These are phyloP conservation scores for Melaleuca quinquenervia DNA, from an alignment of 345 rosid genomes.

Conservation along the genomic window DNA sequence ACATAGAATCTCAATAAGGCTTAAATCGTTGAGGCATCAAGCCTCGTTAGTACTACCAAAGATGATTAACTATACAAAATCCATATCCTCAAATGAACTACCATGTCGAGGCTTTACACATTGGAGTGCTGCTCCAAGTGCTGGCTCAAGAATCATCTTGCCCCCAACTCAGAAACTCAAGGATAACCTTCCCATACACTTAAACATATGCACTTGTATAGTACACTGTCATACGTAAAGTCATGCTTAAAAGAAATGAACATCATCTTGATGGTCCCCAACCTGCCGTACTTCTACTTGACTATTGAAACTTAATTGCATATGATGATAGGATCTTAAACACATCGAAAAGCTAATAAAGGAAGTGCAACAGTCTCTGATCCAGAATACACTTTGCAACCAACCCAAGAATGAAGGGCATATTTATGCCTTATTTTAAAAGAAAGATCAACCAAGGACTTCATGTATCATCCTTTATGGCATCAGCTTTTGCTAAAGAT, in stretches of 20 bases:
- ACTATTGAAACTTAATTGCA: background rate
- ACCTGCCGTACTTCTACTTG: background rate
- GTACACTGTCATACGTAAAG: background rate
- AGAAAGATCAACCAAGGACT: background rate
- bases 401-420: background rate
- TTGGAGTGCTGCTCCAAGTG: background rate
- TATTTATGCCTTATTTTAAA: background rate
- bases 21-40: background rate
- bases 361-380: background rate
- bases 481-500: background rate
- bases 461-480: background rate
- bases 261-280: background rate
- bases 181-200: background rate
- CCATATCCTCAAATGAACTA: background rate
- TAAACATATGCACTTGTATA: background rate
- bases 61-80: background rate
- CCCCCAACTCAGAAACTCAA: background rate
- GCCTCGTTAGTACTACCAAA: background rate
- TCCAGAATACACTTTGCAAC: background rate
- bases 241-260: background rate
- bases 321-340: background rate
- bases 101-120: background rate
- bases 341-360: background rate
- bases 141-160: background rate
- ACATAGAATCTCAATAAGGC: background rate